Evolutionary conservation across 306 rosid genomes (phyloP), one percentile per base, ranked within the genome.

Genomic region (Ceratonia siliqua): DNA sequence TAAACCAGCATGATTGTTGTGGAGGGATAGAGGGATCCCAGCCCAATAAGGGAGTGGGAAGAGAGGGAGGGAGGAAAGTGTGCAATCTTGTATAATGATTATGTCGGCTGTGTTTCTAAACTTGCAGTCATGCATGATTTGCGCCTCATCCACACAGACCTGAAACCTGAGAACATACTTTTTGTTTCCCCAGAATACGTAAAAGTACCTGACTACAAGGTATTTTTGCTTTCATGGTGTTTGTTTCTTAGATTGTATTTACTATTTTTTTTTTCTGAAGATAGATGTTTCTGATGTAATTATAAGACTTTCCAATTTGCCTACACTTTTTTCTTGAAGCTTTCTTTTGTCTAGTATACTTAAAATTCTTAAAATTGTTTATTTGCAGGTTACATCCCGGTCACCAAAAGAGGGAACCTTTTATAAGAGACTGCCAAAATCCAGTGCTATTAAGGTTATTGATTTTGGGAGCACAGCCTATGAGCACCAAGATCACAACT

Each of bases 391-490:
- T 78, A 82, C 83, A 8, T 82, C 89, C 69, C 89, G 90, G 24
- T 86, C 90, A 8, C 87, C 89, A 22, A 87, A 65, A 75, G 79
- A 75, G 45, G 79, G 79, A 49, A 65, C 86, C 11, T 84, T 74
- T 56, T 90, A 41, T 52, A 90, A 87, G 86, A 86, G 87, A 76
- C 75, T 92, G 65, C 97, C 97, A 7, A 92, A 89, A 76, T 86
- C 93, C 13, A 89, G 91, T 78, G 85, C 91, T 21, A 82, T 92
- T 8, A 92, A 92, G 89, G 96, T 92, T 36, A 92, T 92, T 71
- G 97, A 89, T 77, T 92, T 92, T 88, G 97, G 97, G 11, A 92
- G 97, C 82, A 92, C 97, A 12, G 84, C 93, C 6, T 88, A 89
- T 75, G 91, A 88, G 81, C 91, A 88, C 67, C 88, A 86, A 74